Base-by-base conservation (phyloP, 495 filamentous ascomycete genomes). In the Hypoxylon intermedium region DNA sequence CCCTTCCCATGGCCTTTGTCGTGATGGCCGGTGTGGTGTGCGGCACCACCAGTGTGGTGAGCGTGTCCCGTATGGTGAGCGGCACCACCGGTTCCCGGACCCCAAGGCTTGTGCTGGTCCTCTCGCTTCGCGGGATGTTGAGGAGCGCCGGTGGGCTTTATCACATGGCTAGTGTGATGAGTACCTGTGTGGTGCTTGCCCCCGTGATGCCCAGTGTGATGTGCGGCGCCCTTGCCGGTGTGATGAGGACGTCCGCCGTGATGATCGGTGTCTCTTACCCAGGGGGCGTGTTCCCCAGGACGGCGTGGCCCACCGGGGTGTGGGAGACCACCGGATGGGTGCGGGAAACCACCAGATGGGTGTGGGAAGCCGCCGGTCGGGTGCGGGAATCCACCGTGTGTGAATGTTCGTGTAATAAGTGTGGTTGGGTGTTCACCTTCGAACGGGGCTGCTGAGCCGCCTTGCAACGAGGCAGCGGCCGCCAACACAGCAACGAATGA, bases 401-500 rank as follows among this genome's bases (percentile, higher is more conserved):
- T 26, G 11, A 57, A 2, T 6, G 47, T 58, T 43, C 7, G n/a
- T n/a, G n/a, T n/a, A n/a, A n/a, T 24, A 11, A 12, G 9, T 6
- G 24, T 36, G 1, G 36, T 34, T 1, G n/a, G n/a, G n/a, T 49
- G 40, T 18, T 48, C 52, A n/a, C 45, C 38, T 19, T 2, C 47
- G 13, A 56, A 56, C 7, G 61, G 61, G 9, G 34, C 31, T 16
- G 61, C 61, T 4, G 20, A 51, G 38, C 43, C 26, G 44, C 61
- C 50, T 34, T 59, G 61, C 42, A 65, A 13, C 3, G 55, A 40
- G 50, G 61, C 61, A 30, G 50, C 50, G 6, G 34, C 44, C 6
- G 45, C 61, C 28, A 65, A 47, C 9, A 55, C 15, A 51, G 61
- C 19, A 46, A 59, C 42, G 54, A 65, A 59, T 44, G 50, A 65